Conservation (phyloP, 164 flowering plant species). For the Vitis riparia region DNA sequence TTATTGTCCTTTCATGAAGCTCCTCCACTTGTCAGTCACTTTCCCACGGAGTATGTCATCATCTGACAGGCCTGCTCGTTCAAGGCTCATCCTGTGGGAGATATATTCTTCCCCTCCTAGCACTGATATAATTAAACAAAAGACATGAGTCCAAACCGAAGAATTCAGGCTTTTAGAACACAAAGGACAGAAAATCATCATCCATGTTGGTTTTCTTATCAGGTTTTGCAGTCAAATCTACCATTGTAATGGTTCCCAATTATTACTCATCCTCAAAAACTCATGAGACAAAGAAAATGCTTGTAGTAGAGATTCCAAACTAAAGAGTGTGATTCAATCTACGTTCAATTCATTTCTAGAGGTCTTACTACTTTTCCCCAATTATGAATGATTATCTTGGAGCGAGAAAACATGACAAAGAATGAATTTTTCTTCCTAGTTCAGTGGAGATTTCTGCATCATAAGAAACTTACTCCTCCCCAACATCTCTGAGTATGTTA, state of each 20-base stretch:
- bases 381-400: too few relatives aligned
- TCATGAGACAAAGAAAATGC: too few relatives aligned
- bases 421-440: neutral
- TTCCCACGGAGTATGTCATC: constrained; percentile 33
- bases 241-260: neutral
- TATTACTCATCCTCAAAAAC: neutral
- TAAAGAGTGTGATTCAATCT: too few relatives aligned
- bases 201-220: too few relatives aligned
- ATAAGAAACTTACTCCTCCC: constrained; percentile 37
- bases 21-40: constrained; percentile 44
- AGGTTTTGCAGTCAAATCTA: too few relatives aligned
- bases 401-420: too few relatives aligned
- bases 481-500: constrained; percentile 36
- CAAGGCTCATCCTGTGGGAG: constrained; percentile 44
- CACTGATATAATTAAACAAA: constrained; percentile 16
- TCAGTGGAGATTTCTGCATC: neutral
- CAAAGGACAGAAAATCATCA: neutral
- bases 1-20: constrained; percentile 40
- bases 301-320: too few relatives aligned
- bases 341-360: too few relatives aligned
- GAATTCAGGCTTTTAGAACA: neutral
- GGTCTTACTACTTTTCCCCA: too few relatives aligned
- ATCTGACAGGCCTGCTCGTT: constrained; percentile 30
- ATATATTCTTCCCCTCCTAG: constrained; percentile 37
- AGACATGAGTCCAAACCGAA: neutral